Conservation (phyloP, 2,329 filamentous ascomycete species). For the Thelonectria blattea region DNA sequence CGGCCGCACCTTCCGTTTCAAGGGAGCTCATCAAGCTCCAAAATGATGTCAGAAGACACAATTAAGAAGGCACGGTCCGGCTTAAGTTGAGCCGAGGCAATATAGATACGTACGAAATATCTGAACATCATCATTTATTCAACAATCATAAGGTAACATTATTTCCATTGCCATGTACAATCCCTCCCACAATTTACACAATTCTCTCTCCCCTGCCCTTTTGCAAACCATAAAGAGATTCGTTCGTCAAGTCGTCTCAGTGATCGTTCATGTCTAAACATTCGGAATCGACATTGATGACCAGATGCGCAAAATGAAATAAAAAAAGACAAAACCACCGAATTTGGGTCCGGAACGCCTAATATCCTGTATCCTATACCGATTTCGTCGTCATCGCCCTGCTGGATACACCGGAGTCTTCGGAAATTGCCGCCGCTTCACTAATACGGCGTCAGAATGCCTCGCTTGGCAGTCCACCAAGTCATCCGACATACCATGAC, state of each 20-base stretch:
- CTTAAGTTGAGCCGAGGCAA: neutral
- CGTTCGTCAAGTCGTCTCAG: slow-evolving; percentile 34
- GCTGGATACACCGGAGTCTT: neutral
- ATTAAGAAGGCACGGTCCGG: neutral
- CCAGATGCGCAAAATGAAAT: slow-evolving; percentile 20
- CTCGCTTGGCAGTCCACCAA: neutral
- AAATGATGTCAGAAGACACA: slow-evolving; percentile 1
- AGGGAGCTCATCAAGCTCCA: slow-evolving; percentile 4
- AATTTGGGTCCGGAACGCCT: slow-evolving; percentile 33
- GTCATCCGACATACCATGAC: slow-evolving; percentile 5
- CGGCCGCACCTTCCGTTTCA: slow-evolving; percentile 14
- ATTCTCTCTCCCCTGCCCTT: neutral
- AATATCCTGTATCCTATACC: slow-evolving; percentile 19
- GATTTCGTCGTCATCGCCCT: slow-evolving; percentile 3
- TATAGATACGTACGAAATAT: neutral
- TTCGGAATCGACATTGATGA: slow-evolving; percentile 28
- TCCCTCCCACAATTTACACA: neutral
- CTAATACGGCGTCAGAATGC: slow-evolving; percentile 13
- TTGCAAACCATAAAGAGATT: slow-evolving; percentile 24
- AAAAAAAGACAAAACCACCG: slow-evolving; percentile 10
- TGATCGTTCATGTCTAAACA: slow-evolving; percentile 37
- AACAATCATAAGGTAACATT: neutral
- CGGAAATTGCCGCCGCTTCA: slow-evolving; percentile 16
- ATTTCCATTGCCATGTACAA: neutral
- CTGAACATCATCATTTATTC: neutral